Conservation (phyloP, 805 yeast genomes). For the Yarrowia sp. region DNA sequence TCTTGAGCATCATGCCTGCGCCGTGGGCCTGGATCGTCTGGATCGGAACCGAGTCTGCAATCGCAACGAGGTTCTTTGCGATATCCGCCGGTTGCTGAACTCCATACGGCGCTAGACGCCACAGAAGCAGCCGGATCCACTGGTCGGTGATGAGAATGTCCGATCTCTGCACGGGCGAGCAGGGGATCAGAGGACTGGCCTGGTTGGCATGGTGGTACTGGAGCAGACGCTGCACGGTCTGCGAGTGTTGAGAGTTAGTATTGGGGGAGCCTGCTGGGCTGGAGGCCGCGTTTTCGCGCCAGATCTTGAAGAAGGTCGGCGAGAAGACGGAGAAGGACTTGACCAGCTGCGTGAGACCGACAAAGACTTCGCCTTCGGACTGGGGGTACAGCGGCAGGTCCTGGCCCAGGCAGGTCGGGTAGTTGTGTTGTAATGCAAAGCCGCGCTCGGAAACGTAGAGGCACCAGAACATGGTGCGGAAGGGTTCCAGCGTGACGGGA, state of each 20-base stretch:
- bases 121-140: conserved; percentile 3
- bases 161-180: background rate
- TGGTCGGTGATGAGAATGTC: conserved; percentile 22
- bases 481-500: background rate
- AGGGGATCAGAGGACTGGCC: conserved; percentile 20
- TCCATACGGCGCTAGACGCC: conserved; percentile 1
- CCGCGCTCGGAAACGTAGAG: conserved; percentile 9
- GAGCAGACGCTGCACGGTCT: conserved; percentile 8
- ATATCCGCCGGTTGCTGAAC: conserved; percentile 12
- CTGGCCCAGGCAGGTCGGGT: background rate
- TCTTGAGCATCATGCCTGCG: conserved; percentile 15
- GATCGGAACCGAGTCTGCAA: conserved; percentile 7
- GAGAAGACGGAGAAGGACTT: conserved; percentile 19
- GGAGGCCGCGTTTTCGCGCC: background rate
- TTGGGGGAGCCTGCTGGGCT: background rate
- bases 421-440: conserved; percentile 7
- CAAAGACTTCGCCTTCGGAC: background rate
- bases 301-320: conserved; percentile 6
- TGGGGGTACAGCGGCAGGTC: conserved; percentile 17
- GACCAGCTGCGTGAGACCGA: background rate
- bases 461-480: conserved; percentile 17
- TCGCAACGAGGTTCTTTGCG: background rate
- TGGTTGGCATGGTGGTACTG: conserved; percentile 16
- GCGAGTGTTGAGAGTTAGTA: conserved; percentile 13
- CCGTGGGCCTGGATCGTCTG: conserved; percentile 19